Conservation (phyloP, 129 eudicot species). For the carrot (Daucus carota) region DH1_v3.0 NC_030385.2:45545501-45546000, state of each 20-base stretch:
- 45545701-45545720: neutral
- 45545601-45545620: neutral
- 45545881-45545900: slow-evolving; percentile 71
- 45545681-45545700: neutral
- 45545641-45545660: neutral
- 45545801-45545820: slow-evolving; percentile 19
- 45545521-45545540: too few relatives aligned
- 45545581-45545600: too few relatives aligned
- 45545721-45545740: slow-evolving; percentile 28
- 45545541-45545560: too few relatives aligned
- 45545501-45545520: too few relatives aligned
- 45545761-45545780: slow-evolving; percentile 29
- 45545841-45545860: slow-evolving; percentile 45
- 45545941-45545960: slow-evolving; percentile 57
- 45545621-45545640: neutral
- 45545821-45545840: slow-evolving; percentile 34
- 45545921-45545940: slow-evolving; percentile 54
- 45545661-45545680: neutral
- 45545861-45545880: slow-evolving; percentile 31
- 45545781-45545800: slow-evolving; percentile 17
- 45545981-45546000: slow-evolving; percentile 46
- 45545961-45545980: slow-evolving; percentile 58
- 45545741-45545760: slow-evolving; percentile 21
- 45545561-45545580: too few relatives aligned
- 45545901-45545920: slow-evolving; percentile 85